These are phyloP conservation scores for Wallemia mellicola DNA, from an alignment of 1,284 basidiomycete species.

Conservation along the genomic window DNA sequence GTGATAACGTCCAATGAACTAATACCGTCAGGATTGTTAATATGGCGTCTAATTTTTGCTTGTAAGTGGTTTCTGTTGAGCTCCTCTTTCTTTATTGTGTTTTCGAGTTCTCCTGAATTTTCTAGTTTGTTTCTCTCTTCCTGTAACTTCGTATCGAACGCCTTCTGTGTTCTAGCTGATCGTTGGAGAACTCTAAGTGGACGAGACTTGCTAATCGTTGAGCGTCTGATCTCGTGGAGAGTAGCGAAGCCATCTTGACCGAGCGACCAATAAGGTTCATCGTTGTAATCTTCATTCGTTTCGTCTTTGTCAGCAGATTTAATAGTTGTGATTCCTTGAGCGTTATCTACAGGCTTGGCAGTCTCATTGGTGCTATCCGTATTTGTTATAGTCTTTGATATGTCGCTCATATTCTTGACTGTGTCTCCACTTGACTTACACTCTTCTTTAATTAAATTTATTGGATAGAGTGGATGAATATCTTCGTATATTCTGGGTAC, in stretches of 20 bases:
- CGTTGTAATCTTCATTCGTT: neutral
- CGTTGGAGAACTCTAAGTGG: neutral
- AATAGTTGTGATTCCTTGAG: neutral
- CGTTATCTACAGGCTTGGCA: neutral
- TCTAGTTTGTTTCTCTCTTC: neutral
- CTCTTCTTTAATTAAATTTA: neutral
- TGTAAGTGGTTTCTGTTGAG: neutral
- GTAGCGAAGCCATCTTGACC: neutral
- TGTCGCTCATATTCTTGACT: neutral
- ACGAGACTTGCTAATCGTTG: neutral
- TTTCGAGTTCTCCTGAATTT: neutral
- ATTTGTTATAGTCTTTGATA: neutral
- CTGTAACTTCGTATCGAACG: neutral
- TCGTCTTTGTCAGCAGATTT: neutral
- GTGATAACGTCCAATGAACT: neutral
- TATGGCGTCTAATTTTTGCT: neutral
- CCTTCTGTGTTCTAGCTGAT: neutral
- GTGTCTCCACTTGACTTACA: neutral
- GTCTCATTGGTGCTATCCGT: neutral
- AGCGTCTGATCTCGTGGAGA: neutral
- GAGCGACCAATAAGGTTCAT: neutral
- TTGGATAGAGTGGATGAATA: neutral
- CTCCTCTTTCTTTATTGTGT: neutral
- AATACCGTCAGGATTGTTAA: neutral
- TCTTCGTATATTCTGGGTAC: neutral